These are phyloP conservation scores for Chalaropsis ovoidea DNA, from an alignment of 2,329 filamentous ascomycete species.

Conservation along the genomic window DNA sequence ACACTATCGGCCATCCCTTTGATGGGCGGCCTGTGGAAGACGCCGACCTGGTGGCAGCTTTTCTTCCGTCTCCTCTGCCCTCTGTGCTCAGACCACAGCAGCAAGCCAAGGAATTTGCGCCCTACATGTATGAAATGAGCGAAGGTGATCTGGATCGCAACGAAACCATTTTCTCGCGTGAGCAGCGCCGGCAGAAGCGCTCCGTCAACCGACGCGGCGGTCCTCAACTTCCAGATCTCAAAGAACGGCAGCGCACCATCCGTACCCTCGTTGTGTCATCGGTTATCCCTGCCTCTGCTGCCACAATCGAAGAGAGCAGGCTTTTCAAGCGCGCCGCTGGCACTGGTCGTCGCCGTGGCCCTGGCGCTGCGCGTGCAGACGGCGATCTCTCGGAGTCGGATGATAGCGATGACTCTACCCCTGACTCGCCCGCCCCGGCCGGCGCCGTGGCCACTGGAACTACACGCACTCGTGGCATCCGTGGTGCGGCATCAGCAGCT, in stretches of 20 bases:
- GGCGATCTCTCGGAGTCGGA: constrained; percentile 79
- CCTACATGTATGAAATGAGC: constrained; percentile 86
- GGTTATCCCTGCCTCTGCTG: constrained; percentile 77
- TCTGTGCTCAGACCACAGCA: constrained; percentile 83
- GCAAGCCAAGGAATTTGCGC: constrained; percentile 85
- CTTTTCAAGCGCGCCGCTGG: constrained; percentile 70
- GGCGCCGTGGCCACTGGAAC: constrained; percentile 59
- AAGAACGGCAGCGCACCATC: constrained; percentile 86
- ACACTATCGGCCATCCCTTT: constrained; percentile 87
- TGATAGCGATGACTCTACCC: constrained; percentile 77
- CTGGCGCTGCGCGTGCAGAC: constrained; percentile 41
- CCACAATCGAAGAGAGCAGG: constrained; percentile 70
- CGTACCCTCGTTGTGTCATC: constrained; percentile 86
- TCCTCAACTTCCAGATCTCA: constrained; percentile 87
- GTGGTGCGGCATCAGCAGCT: constrained; percentile 76
- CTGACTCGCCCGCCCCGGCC: constrained; percentile 67
- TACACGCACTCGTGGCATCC: constrained; percentile 75
- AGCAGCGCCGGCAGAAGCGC: constrained; percentile 88
- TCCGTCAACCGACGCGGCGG: constrained; percentile 90
- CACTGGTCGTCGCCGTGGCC: constrained; percentile 38
- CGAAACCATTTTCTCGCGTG: constrained; percentile 84
- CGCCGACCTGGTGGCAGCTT: constrained; percentile 72
- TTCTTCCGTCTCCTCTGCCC: constrained; percentile 73
- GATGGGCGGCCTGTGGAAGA: constrained; percentile 91
- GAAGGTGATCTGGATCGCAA: constrained; percentile 83